Evolutionary conservation across 371 early-diverging fungal genomes (phyloP), one percentile per base, ranked within the genome.

Genomic region (Gilbertella persicaria): DNA sequence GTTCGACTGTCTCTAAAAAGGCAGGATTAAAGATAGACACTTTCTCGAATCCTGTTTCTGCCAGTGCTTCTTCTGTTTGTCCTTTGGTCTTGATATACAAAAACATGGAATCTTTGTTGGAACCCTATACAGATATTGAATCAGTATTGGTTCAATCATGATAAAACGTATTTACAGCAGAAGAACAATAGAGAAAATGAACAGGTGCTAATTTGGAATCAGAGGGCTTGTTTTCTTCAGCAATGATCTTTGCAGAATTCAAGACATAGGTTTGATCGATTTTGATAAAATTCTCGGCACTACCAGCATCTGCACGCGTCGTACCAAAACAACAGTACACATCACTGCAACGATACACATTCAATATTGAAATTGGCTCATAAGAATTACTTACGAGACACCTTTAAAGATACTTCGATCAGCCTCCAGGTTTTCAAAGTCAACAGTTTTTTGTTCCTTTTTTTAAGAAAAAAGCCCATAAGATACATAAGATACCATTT

Each of bases 191-290:
- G 1, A 89, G 57, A 50, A 81, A 90, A 53, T 88, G 88, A 7
- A 83, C 75, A 29, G 74, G 72, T 25, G 73, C 63, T 2, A 68
- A 44, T 16, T 60, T 58, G 1, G 61, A 62, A 28, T 58, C 60
- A 28, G 66, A 62, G 5, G n/a, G 47, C 35, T 28, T 70, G 64
- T 88, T 89, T 38, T 83, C 79, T 73, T 78, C 84, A 37, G 72
- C 76, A 41, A 85, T 68, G 3, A 77, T 47, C 35, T 83, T 84
- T 13, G 88, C 88, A 12, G 88, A 68, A 28, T 83, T 74, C 6
- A 90, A 46, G 3, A 85, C 85, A 41, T 90, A 90, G 25, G 78
- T 82, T 49, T 90, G 90, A 53, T 91, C 93, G 48, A 91, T 86
- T 57, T 79, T 82, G 47, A 65, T 58, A 54, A 90, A 92, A 5